Evolutionary conservation across 331 rosid species (phyloP).

Genomic region (Telfairia occidentalis): DNA sequence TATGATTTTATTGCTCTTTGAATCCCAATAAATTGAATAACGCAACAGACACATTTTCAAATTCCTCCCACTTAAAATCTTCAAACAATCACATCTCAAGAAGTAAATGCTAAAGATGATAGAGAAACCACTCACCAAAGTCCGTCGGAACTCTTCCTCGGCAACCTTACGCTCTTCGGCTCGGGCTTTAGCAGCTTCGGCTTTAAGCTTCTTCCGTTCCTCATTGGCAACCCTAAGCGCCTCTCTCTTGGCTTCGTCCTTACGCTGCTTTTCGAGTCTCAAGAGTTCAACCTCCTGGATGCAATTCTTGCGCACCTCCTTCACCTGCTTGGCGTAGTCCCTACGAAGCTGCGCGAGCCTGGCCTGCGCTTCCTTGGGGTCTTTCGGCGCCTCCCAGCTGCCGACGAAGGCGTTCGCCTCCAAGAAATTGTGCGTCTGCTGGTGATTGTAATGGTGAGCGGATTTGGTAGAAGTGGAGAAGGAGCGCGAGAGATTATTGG

Average conservation of each 20-base stretch:
- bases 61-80: not conserved
- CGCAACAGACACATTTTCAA: not conserved
- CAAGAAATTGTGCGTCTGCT: conserved; percentile 39
- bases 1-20: not conserved
- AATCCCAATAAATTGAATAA: not conserved
- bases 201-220: conserved; percentile 68
- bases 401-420: conserved; percentile 38
- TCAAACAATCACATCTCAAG: not conserved
- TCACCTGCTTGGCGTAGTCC: conserved; percentile 71
- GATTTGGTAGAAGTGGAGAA: conserved; percentile 30
- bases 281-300: conserved; percentile 56
- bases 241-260: conserved; percentile 58
- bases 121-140: conserved; percentile 39
- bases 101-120: not conserved
- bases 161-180: conserved; percentile 60
- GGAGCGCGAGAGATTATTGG: conserved; percentile 21
- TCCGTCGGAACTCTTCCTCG: conserved; percentile 55
- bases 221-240: conserved; percentile 57
- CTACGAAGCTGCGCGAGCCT: conserved; percentile 55
- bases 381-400: conserved; percentile 56
- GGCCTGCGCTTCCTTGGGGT: conserved; percentile 67
- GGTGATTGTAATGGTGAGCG: conserved; percentile 47
- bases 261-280: conserved; percentile 55
- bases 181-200: conserved; percentile 57
- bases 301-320: conserved; percentile 56